A percentile compares a stretch with the other conserved stretches of the same genome.
phyloP scores from a whole-genome alignment of 2,329 filamentous ascomycete species.

The Aspergillus aculeatus region DNA sequence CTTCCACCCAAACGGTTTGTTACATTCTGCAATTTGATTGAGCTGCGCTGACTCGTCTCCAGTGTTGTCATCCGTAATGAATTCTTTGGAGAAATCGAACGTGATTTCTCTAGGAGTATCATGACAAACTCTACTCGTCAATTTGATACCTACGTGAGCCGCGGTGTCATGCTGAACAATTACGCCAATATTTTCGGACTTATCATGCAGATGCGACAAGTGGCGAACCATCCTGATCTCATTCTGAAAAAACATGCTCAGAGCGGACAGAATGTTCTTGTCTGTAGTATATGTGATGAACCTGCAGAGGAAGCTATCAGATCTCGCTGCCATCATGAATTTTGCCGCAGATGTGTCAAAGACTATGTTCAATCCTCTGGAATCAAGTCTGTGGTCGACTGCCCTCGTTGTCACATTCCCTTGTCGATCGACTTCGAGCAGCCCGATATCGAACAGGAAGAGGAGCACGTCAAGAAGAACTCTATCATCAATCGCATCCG shows the following conservation, averaged over 20 bases:
- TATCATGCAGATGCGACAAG: conserved; percentile 99
- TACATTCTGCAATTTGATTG: not conserved
- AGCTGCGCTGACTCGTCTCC: conserved; percentile 10
- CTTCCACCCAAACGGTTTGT: conserved; percentile 79
- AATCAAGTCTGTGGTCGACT: conserved; percentile 58
- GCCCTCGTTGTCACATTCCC: conserved; percentile 86
- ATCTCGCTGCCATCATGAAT: conserved; percentile 89
- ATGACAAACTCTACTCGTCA: conserved; percentile 87
- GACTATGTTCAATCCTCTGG: conserved; percentile 78
- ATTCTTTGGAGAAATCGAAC: conserved; percentile 95
- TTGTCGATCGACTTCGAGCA: conserved; percentile 91
- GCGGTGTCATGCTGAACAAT: conserved; percentile 92
- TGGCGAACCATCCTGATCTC: conserved; percentile 92
- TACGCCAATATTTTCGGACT: conserved; percentile 99
- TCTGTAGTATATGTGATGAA: conserved; percentile 95
- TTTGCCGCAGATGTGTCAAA: conserved; percentile 77
- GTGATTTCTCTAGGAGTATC: conserved; percentile 91
- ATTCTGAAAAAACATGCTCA: conserved; percentile 84
- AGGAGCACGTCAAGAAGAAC: conserved; percentile 81
- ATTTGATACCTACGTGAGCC: conserved; percentile 93
- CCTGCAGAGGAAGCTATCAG: conserved; percentile 91
- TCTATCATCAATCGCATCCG: conserved; percentile 98
- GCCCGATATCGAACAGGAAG: conserved; percentile 90
- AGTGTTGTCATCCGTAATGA: conserved; percentile 82
- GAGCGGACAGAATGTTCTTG: conserved; percentile 83